Conservation (phyloP, 2,329 filamentous ascomycete species). For the Trichoderma oligosporum region DNA sequence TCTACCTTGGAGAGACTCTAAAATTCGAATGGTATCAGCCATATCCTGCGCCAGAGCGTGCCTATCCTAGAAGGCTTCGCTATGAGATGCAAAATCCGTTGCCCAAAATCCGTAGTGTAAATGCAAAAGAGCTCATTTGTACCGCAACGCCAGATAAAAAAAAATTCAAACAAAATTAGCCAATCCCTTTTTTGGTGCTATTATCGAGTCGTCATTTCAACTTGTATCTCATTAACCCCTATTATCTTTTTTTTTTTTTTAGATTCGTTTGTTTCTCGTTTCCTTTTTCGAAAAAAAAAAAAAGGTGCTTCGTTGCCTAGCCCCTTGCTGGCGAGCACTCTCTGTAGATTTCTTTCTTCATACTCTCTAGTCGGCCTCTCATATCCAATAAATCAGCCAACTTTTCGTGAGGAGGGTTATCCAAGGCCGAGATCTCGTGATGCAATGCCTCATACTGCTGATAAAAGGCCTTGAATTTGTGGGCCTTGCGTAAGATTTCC, state of each 20-base stretch:
- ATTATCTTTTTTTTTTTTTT: not conserved
- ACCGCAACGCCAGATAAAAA: constrained; percentile 13
- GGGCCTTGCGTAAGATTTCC: constrained; percentile 51
- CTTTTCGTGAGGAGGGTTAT: constrained; percentile 50
- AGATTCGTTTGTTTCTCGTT: not conserved
- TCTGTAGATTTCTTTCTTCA: constrained; percentile 58
- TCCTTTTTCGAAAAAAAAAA: not conserved
- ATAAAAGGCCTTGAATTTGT: constrained; percentile 54
- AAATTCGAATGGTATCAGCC: constrained; percentile 22
- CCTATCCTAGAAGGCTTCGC: constrained; percentile 15
- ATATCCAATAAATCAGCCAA: constrained; percentile 51
- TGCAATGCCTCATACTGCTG: constrained; percentile 56
- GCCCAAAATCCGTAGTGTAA: constrained; percentile 18
- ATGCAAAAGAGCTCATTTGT: constrained; percentile 20
- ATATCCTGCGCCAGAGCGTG: constrained; percentile 21
- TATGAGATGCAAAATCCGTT: constrained; percentile 21
- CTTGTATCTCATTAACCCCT: constrained; percentile 17
- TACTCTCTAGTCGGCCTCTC: constrained; percentile 49
- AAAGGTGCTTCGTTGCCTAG: constrained; percentile 1
- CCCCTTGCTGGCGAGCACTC: constrained; percentile 35
- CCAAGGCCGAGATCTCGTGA: constrained; percentile 48
- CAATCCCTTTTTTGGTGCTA: constrained; percentile 18
- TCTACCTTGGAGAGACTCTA: constrained; percentile 13
- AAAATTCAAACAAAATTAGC: constrained; percentile 16
- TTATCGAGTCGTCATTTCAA: constrained; percentile 17